phyloP scores from a whole-genome alignment of 495 filamentous ascomycete genomes.

The Bathelium albidoporum region DNA sequence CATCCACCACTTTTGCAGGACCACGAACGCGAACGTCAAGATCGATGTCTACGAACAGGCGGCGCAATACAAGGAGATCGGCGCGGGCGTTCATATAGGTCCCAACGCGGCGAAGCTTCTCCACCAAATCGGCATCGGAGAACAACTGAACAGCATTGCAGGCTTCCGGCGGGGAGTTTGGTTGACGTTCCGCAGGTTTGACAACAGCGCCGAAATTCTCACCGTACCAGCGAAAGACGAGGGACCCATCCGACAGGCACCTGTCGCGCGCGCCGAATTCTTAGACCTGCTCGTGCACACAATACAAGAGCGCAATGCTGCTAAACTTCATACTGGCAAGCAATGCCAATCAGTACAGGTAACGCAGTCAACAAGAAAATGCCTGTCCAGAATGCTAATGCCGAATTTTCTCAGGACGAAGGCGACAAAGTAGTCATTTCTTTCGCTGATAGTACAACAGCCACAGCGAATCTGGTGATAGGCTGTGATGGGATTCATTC shows the following conservation, averaged over 20 bases:
- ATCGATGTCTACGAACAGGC: conserved; percentile 21
- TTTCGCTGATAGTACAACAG: conserved; percentile 14
- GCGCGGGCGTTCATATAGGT: conserved; percentile 15
- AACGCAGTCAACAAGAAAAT: too few species aligned
- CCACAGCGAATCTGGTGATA: conserved; percentile 4
- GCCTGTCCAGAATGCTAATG: conserved; percentile 4
- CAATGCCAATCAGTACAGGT: neutral
- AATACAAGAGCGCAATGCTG: conserved; percentile 21
- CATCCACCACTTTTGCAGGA: conserved; percentile 17
- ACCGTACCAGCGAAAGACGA: conserved; percentile 11
- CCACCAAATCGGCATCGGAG: conserved; percentile 15
- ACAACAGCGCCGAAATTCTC: conserved; percentile 16
- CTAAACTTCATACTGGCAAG: conserved; percentile 21
- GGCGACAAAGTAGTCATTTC: neutral
- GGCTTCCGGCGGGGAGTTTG: conserved; percentile 13
- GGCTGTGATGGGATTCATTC: conserved; percentile 20
- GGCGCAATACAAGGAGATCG: conserved; percentile 17
- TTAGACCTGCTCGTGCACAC: conserved; percentile 37
- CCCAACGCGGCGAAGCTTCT: conserved; percentile 16
- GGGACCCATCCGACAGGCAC: neutral
- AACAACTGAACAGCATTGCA: conserved; percentile 14
- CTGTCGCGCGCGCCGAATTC: conserved; percentile 34
- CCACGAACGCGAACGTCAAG: conserved; percentile 4
- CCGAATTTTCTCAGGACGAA: neutral
- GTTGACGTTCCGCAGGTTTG: conserved; percentile 17